phyloP scores from a whole-genome alignment of 306 rosid species.

The Trifolium repens region DNA sequence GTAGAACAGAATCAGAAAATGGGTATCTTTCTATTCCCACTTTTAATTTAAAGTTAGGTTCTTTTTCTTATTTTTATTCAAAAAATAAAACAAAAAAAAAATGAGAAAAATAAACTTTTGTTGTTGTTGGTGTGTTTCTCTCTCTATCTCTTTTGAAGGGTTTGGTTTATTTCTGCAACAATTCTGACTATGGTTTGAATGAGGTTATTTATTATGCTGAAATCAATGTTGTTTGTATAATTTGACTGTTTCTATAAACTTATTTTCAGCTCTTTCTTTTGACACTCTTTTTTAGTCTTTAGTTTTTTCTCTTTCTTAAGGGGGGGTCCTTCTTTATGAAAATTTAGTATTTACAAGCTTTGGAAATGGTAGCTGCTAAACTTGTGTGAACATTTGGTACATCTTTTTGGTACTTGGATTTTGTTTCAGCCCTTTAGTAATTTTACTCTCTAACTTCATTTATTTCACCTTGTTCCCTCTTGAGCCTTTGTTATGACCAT shows the following conservation, averaged over 20 bases:
- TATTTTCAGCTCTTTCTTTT: conserved; percentile 59
- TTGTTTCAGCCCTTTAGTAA: conserved; percentile 44
- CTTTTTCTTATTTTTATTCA: conserved; percentile 22
- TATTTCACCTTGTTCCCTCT: conserved; percentile 39
- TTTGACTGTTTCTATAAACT: conserved; percentile 61
- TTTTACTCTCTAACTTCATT: conserved; percentile 46
- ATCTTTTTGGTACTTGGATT: conserved; percentile 54
- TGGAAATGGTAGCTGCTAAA: conserved; percentile 78
- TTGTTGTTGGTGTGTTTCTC: conserved; percentile 8
- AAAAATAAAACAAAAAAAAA: neutral
- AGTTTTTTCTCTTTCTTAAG: conserved; percentile 51
- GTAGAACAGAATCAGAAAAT: conserved; percentile 80
- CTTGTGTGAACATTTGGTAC: conserved; percentile 59
- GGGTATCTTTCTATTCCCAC: conserved; percentile 81
- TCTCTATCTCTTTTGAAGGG: conserved; percentile 44
- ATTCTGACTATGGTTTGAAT: conserved; percentile 93
- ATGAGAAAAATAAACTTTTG: neutral
- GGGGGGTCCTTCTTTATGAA: conserved; percentile 61
- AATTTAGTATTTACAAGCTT: conserved; percentile 64
- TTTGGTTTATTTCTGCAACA: conserved; percentile 52
- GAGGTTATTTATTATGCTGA: conserved; percentile 67
- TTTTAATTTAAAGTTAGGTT: conserved; percentile 50
- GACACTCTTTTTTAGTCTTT: conserved; percentile 55
- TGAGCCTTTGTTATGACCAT: conserved; percentile 13
- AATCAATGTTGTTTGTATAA: conserved; percentile 67